These are phyloP conservation scores for Heritiera littoralis DNA, from an alignment of 345 rosid species.

Conservation along the genomic window DNA sequence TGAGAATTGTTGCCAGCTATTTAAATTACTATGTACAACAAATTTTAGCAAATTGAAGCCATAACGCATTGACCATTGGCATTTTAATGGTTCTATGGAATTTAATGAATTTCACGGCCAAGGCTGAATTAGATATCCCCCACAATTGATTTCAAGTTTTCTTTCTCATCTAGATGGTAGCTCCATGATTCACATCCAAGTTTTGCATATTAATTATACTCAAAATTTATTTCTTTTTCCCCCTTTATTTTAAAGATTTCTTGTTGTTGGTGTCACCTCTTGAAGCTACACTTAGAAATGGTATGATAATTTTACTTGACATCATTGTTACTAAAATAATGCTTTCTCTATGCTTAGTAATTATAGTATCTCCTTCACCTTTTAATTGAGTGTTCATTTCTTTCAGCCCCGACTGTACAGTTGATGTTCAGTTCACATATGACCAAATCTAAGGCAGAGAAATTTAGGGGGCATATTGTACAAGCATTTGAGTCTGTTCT, in stretches of 20 bases:
- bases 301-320: conserved; percentile 11
- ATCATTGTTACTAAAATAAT: not conserved
- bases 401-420: conserved; percentile 88
- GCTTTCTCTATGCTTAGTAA: conserved; percentile 1
- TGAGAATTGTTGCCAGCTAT: not conserved
- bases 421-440: conserved; percentile 66
- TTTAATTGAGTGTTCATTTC: conserved; percentile 19
- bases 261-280: not conserved
- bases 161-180: not conserved
- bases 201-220: not conserved
- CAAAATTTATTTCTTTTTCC: not conserved
- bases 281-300: not conserved
- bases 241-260: not conserved
- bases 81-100: not conserved
- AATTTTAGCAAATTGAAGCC: not conserved
- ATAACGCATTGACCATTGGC: not conserved
- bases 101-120: not conserved
- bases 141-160: not conserved
- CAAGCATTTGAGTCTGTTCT: conserved; percentile 86
- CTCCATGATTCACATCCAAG: not conserved
- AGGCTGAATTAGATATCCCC: not conserved
- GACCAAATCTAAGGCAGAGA: conserved; percentile 68
- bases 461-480: conserved; percentile 57
- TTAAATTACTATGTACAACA: not conserved
- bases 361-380: not conserved